Percentiles rank a stretch among this genome's conserved stretches.
Evolutionary conservation across 2,329 filamentous ascomycete genomes (phyloP).

Genomic region (Alternaria sp.): DNA sequence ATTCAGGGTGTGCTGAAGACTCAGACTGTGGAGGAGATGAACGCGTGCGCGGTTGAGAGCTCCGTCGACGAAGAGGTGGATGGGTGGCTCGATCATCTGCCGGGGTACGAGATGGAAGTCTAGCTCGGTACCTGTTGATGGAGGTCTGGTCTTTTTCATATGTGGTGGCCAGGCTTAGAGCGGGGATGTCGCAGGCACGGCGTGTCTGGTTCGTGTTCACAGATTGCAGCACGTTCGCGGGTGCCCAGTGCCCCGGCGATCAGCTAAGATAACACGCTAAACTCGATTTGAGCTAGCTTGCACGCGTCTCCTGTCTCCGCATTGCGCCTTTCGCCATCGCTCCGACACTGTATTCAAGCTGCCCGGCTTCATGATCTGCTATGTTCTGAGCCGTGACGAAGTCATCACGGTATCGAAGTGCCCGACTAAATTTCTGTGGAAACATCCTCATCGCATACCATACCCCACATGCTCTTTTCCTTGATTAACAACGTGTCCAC

Average conservation of each 20-base stretch:
- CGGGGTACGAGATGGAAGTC: constrained; percentile 4
- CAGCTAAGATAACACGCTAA: background rate
- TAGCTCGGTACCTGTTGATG: background rate
- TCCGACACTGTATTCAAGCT: background rate
- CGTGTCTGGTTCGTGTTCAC: background rate
- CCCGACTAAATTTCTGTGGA: background rate
- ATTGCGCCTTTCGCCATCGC: background rate
- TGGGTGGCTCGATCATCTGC: constrained; percentile 22
- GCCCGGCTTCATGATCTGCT: background rate
- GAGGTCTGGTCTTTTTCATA: background rate
- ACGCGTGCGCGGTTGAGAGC: constrained; percentile 22
- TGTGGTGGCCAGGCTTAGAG: background rate
- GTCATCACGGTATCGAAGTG: background rate
- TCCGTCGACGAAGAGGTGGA: constrained; percentile 23
- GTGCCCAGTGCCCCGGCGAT: background rate
- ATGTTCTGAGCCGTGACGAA: background rate
- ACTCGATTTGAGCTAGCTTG: background rate
- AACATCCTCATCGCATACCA: background rate
- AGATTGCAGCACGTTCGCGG: background rate
- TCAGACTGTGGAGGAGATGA: constrained; percentile 26
- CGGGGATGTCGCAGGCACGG: background rate
- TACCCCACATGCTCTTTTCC: background rate
- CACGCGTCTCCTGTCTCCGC: background rate
- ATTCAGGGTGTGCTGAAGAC: constrained; percentile 24
- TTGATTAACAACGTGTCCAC: background rate